A percentile compares a stretch with the other conserved stretches of the same genome.
phyloP scores from a whole-genome alignment of 768 basidiomycete species.

The Leucocoprinus leucothites region DNA sequence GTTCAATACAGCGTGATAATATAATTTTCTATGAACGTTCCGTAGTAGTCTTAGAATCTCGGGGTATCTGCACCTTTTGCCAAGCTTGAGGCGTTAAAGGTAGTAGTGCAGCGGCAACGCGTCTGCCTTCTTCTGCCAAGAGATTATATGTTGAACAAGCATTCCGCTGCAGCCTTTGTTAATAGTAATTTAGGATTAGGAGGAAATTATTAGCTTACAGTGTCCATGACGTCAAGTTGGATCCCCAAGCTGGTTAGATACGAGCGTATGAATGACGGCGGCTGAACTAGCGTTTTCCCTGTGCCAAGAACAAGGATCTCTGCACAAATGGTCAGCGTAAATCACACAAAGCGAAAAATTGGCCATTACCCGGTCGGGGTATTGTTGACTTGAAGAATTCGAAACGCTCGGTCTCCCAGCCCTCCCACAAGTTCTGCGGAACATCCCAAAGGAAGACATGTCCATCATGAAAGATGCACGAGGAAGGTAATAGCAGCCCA shows the following conservation, averaged over 20 bases:
- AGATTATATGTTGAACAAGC: conserved; percentile 96
- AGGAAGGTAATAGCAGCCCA: conserved; percentile 72
- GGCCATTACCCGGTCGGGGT: conserved; percentile 75
- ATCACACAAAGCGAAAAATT: background rate
- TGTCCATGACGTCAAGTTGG: conserved; percentile 87
- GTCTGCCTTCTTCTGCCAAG: conserved; percentile 87
- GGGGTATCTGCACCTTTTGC: conserved; percentile 32
- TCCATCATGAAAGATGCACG: conserved; percentile 83
- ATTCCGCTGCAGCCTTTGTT: conserved; percentile 55
- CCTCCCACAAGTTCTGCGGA: conserved; percentile 55
- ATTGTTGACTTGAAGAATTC: conserved; percentile 77
- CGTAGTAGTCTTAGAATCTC: background rate
- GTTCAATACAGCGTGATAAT: background rate
- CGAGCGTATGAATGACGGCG: conserved; percentile 62
- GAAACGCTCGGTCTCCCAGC: conserved; percentile 74
- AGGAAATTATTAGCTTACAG: conserved; percentile 43
- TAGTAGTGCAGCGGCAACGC: conserved; percentile 88
- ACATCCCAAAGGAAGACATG: conserved; percentile 91
- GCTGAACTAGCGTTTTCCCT: conserved; percentile 64
- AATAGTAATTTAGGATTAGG: background rate
- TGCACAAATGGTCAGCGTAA: conserved; percentile 25
- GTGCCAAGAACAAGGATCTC: conserved; percentile 93
- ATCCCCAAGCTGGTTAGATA: conserved; percentile 77
- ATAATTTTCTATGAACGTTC: conserved; percentile 5
- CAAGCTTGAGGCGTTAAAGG: conserved; percentile 58